phyloP scores from a whole-genome alignment of 2,329 filamentous ascomycete genomes.

The Pochonia chlamydosporia region DNA sequence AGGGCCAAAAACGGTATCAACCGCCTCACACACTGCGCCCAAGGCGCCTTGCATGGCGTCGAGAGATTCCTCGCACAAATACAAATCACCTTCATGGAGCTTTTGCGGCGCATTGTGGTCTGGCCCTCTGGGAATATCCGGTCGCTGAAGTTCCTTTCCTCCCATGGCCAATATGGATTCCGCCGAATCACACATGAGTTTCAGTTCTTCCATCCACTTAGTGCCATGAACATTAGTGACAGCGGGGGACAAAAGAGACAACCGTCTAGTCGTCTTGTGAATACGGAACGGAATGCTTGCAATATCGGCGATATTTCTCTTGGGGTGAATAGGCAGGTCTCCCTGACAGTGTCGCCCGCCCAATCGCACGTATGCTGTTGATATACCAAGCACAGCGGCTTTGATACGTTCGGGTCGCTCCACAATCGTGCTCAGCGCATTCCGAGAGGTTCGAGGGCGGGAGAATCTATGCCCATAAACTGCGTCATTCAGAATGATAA shows the following conservation, averaged over 20 bases:
- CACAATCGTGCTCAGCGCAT: conserved; percentile 72
- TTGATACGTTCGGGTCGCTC: conserved; percentile 89
- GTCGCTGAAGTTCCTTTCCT: conserved; percentile 71
- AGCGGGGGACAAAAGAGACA: conserved; percentile 66
- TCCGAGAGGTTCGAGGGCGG: conserved; percentile 69
- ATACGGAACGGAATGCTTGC: conserved; percentile 74
- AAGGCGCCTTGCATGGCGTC: conserved; percentile 85
- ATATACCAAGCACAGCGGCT: conserved; percentile 75
- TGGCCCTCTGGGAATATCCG: conserved; percentile 50
- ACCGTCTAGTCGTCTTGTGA: conserved; percentile 65
- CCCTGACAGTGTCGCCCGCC: conserved; percentile 74
- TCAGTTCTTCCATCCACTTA: conserved; percentile 91
- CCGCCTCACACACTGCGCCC: conserved; percentile 87
- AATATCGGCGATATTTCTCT: conserved; percentile 46
- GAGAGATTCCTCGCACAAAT: conserved; percentile 80
- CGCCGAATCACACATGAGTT: conserved; percentile 75
- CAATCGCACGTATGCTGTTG: conserved; percentile 84
- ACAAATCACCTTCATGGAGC: conserved; percentile 85
- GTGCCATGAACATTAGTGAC: conserved; percentile 88
- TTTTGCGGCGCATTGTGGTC: conserved; percentile 42
- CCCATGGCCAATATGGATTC: conserved; percentile 71
- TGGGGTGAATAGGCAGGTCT: conserved; percentile 59
- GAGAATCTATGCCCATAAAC: conserved; percentile 94
- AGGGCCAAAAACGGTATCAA: conserved; percentile 71
- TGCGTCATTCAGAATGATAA: conserved; percentile 85